Conservation (phyloP, 306 rosid genomes). For the Prinsepia uniflora region DNA sequence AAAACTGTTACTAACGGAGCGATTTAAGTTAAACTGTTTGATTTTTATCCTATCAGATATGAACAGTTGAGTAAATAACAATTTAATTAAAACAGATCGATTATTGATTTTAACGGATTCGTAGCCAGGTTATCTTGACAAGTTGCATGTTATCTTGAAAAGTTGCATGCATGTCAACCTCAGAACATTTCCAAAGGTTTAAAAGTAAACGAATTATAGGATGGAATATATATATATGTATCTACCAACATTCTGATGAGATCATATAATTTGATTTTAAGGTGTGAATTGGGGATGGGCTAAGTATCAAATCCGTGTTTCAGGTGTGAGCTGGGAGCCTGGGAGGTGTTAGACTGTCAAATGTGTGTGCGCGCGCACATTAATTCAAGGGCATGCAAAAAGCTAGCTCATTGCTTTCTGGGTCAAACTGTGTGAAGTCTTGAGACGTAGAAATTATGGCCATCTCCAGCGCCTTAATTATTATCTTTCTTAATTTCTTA, state of each 20-base stretch:
- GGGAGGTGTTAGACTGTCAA: neutral
- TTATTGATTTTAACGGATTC: too few species aligned
- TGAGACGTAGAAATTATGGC: neutral
- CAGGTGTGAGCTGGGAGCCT: slow-evolving; percentile 13
- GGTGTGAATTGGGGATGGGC: neutral
- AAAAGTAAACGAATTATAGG: neutral
- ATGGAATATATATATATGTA: neutral
- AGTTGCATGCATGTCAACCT: neutral
- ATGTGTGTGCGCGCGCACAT: neutral
- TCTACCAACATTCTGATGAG: too few species aligned
- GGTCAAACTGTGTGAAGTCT: slow-evolving; percentile 11
- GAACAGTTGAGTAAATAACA: too few species aligned
- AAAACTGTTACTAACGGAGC: too few species aligned
- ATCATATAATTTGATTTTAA: neutral
- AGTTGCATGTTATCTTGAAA: too few species aligned
- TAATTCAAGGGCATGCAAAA: neutral
- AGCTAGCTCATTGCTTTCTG: neutral
- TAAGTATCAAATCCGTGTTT: slow-evolving; percentile 1
- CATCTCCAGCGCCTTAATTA: neutral
- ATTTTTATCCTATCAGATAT: too few species aligned
- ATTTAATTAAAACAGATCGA: too few species aligned
- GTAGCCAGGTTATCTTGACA: too few species aligned
- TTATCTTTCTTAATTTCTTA: neutral
- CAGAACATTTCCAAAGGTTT: neutral
- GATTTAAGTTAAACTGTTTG: too few species aligned